phyloP scores from a whole-genome alignment of 2,329 filamentous ascomycete species.

The Cytospora leucostoma region DNA sequence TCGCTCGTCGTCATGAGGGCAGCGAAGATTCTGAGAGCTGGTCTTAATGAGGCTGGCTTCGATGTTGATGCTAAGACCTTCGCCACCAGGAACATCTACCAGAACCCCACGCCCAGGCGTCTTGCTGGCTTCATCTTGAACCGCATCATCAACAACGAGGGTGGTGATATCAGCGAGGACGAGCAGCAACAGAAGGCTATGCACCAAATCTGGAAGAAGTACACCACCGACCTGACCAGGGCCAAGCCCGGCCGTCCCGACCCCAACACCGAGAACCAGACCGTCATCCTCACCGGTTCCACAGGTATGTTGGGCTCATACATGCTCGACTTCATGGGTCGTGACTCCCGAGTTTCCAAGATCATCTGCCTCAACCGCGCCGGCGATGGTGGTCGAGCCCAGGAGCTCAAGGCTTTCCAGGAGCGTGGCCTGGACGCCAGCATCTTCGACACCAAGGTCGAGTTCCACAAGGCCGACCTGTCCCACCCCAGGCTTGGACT shows the following conservation, averaged over 20 bases:
- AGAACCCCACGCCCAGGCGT: constrained; percentile 34
- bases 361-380: constrained; percentile 49
- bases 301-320: constrained; percentile 44
- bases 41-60: constrained; percentile 29
- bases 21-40: constrained; percentile 29
- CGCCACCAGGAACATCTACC: constrained; percentile 35
- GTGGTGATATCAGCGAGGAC: constrained; percentile 24
- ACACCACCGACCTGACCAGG: constrained; percentile 34
- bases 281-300: constrained; percentile 43
- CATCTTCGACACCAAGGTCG: constrained; percentile 39
- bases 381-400: constrained; percentile 40
- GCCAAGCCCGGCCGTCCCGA: constrained; percentile 31
- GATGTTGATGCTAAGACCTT: constrained; percentile 24
- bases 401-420: constrained; percentile 40
- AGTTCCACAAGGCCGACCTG: constrained; percentile 52
- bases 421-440: constrained; percentile 40
- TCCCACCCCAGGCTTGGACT: constrained; percentile 50
- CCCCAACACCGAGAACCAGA: constrained; percentile 30
- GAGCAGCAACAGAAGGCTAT: constrained; percentile 27
- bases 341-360: constrained; percentile 39
- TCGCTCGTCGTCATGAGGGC: constrained; percentile 41
- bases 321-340: constrained; percentile 40
- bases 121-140: constrained; percentile 32
- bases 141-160: constrained; percentile 7
- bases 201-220: constrained; percentile 33